A percentile compares a stretch with the other conserved stretches of the same genome.
These are phyloP conservation scores for Paecilomyces variotii DNA, from an alignment of 2,329 filamentous ascomycete genomes.

Conservation along the genomic window DNA sequence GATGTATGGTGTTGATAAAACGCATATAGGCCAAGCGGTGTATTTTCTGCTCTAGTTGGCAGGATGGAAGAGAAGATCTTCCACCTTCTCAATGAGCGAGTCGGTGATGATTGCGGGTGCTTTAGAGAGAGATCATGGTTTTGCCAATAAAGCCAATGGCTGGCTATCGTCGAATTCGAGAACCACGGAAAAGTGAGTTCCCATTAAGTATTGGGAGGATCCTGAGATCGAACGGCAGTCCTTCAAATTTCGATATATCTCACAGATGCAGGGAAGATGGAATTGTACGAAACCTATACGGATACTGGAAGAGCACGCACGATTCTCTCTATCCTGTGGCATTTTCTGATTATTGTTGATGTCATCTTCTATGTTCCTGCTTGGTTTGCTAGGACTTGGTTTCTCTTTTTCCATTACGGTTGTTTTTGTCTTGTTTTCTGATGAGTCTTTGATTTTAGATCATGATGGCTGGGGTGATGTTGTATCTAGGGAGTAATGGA, in stretches of 20 bases:
- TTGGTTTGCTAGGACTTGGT: background rate
- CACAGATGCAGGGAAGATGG: too few species aligned
- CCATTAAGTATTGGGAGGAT: too few species aligned
- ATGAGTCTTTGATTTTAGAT: background rate
- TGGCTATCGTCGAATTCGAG: background rate
- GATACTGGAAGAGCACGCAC: too few species aligned
- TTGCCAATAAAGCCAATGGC: background rate
- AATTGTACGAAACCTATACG: too few species aligned
- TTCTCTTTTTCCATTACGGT: background rate
- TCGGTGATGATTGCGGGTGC: background rate
- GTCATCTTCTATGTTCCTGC: too few species aligned
- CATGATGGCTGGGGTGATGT: background rate
- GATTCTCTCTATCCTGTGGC: too few species aligned
- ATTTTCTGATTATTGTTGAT: too few species aligned
- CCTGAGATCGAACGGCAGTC: too few species aligned
- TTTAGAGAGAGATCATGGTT: background rate
- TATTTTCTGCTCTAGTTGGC: conserved; percentile 4
- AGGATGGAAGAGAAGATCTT: conserved; percentile 42
- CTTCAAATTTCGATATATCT: too few species aligned
- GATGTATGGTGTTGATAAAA: background rate
- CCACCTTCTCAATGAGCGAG: conserved; percentile 36
- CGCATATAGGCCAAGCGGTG: conserved; percentile 1
- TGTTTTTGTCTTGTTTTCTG: background rate
- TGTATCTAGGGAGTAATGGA: background rate
- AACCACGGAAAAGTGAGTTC: too few species aligned